Evolutionary conservation across 108 stramenopile genomes (phyloP), one percentile per base, ranked within the genome.

Genomic region (Cyclostephanos tholiformis): DNA sequence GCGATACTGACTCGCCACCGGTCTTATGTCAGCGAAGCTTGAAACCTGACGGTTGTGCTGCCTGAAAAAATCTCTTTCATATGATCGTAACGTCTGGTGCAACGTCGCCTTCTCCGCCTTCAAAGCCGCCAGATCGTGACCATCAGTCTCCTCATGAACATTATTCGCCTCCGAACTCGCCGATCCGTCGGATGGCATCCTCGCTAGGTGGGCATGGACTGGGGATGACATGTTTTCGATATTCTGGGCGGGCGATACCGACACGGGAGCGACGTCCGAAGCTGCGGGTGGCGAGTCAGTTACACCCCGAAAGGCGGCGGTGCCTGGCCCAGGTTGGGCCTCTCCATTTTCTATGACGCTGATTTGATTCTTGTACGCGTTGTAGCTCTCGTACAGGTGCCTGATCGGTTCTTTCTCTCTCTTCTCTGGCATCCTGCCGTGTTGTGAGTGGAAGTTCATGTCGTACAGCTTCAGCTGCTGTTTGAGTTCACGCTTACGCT

Each of bases 371-470:
- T 98, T 98, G 70, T 96, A 77, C 20, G 85, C 78, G 75, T 98
- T 97, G 82, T 98, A 98, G 46, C 82, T 76, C 75, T 98, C 98
- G 69, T 98, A 98, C 20, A 97, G 75, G 67, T 96, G 93, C 29
- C 98, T 89, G 63, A 98, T 98, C n/a, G 98, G 97, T 71, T 98
- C 98, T 82, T 98, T 98, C 63, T 98, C 98, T 23, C 89, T 87
- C 83, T 97, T 97, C 8, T 87, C 87, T 0, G 98, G 98, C 96
- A 95, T 94, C 46, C 97, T 84, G 13, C 94, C 95, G 63, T 96
- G 89, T 46, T 84, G 73, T 26, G 78, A 57, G 17, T 85, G 84
- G 73, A 97, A 98, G 52, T 88, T 81, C 88, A 92, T 88, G 82
- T 98, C 98, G 73, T 96, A 98, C 61, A 89, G 80, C 67, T 92